Evolutionary conservation across 257 asterid genomes (phyloP).

Genomic region (Lantana camara): DNA sequence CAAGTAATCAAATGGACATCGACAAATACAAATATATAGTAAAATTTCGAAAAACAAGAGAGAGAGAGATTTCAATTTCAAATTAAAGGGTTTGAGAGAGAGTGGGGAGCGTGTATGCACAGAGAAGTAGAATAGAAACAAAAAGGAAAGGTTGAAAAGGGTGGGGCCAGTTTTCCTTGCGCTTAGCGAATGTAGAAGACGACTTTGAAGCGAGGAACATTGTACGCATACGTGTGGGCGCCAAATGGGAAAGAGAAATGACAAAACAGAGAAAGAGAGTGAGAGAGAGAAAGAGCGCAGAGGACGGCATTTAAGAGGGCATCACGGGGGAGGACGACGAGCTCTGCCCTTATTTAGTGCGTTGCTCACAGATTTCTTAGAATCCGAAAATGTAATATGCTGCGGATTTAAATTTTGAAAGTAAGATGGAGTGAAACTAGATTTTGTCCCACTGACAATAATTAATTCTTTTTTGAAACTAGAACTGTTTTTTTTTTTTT

Average conservation of each 20-base stretch:
- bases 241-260: background rate
- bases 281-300: background rate
- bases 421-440: too few relatives aligned
- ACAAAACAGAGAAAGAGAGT: too few relatives aligned
- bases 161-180: conserved; percentile 8
- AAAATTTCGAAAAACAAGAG: background rate
- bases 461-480: too few relatives aligned
- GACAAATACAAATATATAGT: background rate
- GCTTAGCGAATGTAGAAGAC: background rate
- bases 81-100: conserved; percentile 20
- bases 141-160: conserved; percentile 14
- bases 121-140: conserved; percentile 3
- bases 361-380: background rate
- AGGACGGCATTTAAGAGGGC: background rate
- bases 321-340: background rate
- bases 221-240: background rate
- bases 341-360: background rate
- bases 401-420: too few relatives aligned
- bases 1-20: background rate
- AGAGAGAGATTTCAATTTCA: conserved; percentile 10
- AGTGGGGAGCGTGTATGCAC: conserved; percentile 7
- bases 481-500: too few relatives aligned
- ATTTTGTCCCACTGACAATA: too few relatives aligned
- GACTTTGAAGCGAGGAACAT: background rate
- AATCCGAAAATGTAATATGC: too few relatives aligned